phyloP scores from a whole-genome alignment of 805 yeast species.

The Saccharomycopsis capsularis region DNA sequence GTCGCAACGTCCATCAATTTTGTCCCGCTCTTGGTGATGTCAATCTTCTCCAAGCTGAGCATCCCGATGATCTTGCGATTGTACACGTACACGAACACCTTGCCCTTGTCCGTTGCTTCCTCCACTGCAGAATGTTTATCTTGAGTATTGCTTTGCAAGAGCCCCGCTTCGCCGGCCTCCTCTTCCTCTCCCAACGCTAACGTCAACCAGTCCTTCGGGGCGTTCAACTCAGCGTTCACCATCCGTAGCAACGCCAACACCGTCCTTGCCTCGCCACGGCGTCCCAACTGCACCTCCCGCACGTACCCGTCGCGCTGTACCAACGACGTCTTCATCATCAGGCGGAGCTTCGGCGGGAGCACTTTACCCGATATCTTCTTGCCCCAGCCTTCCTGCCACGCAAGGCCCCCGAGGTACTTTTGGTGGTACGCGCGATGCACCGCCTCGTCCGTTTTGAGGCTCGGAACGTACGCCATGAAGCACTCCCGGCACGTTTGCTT shows the following conservation, averaged over 20 bases:
- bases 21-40: neutral
- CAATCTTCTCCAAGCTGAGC: constrained; percentile 34
- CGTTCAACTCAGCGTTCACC: constrained; percentile 55
- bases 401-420: constrained; percentile 40
- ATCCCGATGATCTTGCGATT: constrained; percentile 47
- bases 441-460: constrained; percentile 36
- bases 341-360: constrained; percentile 4
- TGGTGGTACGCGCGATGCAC: constrained; percentile 49
- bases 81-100: constrained; percentile 44
- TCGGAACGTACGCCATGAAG: constrained; percentile 45
- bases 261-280: constrained; percentile 30
- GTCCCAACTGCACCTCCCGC: constrained; percentile 31
- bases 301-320: constrained; percentile 26
- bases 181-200: neutral
- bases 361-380: constrained; percentile 16
- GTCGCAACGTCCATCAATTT: constrained; percentile 18
- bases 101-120: constrained; percentile 30
- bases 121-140: constrained; percentile 12
- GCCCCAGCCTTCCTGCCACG: constrained; percentile 40
- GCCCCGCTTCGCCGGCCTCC: neutral
- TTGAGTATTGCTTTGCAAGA: too few relatives aligned
- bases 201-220: constrained; percentile 41
- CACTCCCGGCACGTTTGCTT: constrained; percentile 39
- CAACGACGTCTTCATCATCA: neutral
- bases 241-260: constrained; percentile 39